Base-by-base conservation (phyloP, 2,329 filamentous ascomycete species). In the Phaeosphaeriaceae sp. region DNA sequence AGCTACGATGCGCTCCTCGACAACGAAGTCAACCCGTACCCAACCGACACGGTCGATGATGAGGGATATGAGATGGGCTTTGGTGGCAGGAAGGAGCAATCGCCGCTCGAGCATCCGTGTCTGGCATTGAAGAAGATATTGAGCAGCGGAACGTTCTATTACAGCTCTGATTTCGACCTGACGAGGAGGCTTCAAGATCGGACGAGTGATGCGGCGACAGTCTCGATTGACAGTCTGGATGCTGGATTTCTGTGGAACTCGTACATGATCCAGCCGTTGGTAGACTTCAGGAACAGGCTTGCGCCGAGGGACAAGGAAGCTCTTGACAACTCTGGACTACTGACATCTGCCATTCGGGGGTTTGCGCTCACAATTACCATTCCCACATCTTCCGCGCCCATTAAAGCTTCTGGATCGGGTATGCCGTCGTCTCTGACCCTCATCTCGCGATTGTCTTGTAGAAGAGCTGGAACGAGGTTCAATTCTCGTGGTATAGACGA, bases 401-500 rank as follows among this genome's bases (percentile, higher is more conserved):
- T 94, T 48, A 86, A 89, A 62, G 83, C 84, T 40, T 81, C 84
- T 9, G 86, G 82, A 46, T 89, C 89, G 6, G 92, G 93, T 2
- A 84, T 93, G 65, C 93, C 94, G 0, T 94, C 93, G 1, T 90
- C 88, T 54, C 83, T 99, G 69, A 97, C 94, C 0, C 84, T 98
- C 22, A 95, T 98, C 61, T 98, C 95, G 1, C 88, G 95, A 30
- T 83, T 98, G 40, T 98, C 95, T 1, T 98, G 94, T 73, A 86
- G 89, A 67, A 88, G 94, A 79, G 95, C 95, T 19, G 95, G 95
- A 22, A 99, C 95, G 17, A 87, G 95, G 43, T 99, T 98, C 83
- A 98, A 98, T 77, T 91, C 94, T n/a, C 87, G 95, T 67, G 95
- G 95, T 42, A 97, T 99, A 64, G 95, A 99, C 73, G 95, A 99